Evolutionary conservation across 192 early-diverging fungal genomes (phyloP).

Genomic region (Backusella luteola): DNA sequence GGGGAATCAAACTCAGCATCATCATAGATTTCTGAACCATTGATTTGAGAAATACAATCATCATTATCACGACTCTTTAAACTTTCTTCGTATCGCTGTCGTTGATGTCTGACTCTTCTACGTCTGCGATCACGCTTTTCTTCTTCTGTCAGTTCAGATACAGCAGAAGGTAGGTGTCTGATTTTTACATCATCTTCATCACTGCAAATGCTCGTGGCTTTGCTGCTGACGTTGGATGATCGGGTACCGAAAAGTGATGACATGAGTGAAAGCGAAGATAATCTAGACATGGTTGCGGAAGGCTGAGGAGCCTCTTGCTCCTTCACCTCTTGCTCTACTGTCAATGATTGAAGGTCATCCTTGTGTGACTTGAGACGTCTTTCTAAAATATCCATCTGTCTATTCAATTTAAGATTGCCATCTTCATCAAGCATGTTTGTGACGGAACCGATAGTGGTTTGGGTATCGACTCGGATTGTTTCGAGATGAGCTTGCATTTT

Average conservation of each 20-base stretch:
- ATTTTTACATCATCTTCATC: background rate
- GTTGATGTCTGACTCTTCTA: conserved; percentile 11
- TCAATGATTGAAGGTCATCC: background rate
- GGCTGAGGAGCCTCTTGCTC: background rate
- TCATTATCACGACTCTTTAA: conserved; percentile 8
- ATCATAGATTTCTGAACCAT: background rate
- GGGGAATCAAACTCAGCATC: background rate
- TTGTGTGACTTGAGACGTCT: conserved; percentile 10
- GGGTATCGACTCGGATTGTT: conserved; percentile 6
- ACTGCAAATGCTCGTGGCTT: background rate
- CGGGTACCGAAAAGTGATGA: conserved; percentile 20
- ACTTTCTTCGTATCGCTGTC: conserved; percentile 6
- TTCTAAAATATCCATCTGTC: conserved; percentile 25
- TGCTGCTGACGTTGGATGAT: conserved; percentile 3
- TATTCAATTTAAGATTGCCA: conserved; percentile 1
- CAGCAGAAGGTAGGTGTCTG: background rate
- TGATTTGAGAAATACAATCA: conserved; percentile 6
- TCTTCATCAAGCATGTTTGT: conserved; percentile 1
- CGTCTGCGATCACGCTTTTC: conserved; percentile 8
- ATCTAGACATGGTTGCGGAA: conserved; percentile 12
- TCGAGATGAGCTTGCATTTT: conserved; percentile 8
- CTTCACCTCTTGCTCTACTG: background rate
- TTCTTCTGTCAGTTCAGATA: background rate
- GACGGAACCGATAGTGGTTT: conserved; percentile 1
- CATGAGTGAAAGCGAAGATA: conserved; percentile 21